Evolutionary conservation across 441 rosid species (phyloP), one percentile per base, ranked within the genome.

Genomic region (Metrosideros polymorpha): DNA sequence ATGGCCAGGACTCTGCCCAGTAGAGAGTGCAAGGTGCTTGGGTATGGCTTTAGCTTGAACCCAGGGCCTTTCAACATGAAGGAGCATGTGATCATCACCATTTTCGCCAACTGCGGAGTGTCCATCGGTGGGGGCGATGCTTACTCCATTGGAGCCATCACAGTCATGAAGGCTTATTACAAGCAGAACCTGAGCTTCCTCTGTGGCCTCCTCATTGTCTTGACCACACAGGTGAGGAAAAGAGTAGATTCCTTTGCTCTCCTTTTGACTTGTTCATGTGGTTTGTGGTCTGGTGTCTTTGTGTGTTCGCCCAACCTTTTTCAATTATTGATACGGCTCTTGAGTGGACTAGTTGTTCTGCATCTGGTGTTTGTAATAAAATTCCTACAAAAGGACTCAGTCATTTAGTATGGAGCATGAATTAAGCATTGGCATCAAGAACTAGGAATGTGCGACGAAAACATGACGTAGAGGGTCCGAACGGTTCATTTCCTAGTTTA

Each of bases 1-100:
- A 93, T 98, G 99, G 98, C 98, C 86, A 89, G 89, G 87, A 87
- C 82, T 8, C 92, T 98, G 25, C 99, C 99, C 84, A 94, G 89
- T 6, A 90, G 76, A 75, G 89, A 93, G 18, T 89, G 87, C 85
- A 83, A 42, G 61, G 82, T 96, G 50, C 57, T 95, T 8, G 97
- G 98, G 0, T 84, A 93, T 92, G 86, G 91, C 8, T 96, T 94
- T 57, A 92, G 92, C 79, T 89, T 98, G 55, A 98, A 98, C 84
- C 98, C 99, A 3, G 99, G 99, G 4, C 98, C 98, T 5, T 98
- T 98, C 82, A 98, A 98, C 87, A 94, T 98, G 89, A 98, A 98
- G 89, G 99, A 98, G 93, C 99, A 98, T 50, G 99, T 98, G 45
- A 92, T 98, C 89, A 96, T 98, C 93, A 96, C 99, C 43, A 91